Percentiles rank a stretch among this genome's conserved stretches.
phyloP scores from a whole-genome alignment of 441 rosid species.

The Geranium incanum region DNA sequence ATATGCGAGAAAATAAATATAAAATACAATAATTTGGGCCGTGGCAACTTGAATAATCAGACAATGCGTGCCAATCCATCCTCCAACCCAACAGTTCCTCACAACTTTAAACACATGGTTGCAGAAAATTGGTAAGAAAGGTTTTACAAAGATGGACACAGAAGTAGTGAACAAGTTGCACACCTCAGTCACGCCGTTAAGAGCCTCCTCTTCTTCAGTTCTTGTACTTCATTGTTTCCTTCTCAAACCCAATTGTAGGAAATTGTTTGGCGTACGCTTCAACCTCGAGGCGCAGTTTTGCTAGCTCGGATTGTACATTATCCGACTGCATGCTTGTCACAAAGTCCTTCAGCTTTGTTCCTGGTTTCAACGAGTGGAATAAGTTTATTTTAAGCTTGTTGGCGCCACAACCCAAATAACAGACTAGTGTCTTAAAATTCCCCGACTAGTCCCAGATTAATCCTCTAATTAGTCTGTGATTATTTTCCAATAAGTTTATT shows the following conservation, averaged over 20 bases:
- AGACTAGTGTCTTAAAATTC: too few species aligned
- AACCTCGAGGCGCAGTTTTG: conserved; percentile 56
- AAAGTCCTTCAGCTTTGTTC: conserved; percentile 82
- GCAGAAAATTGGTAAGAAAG: background rate
- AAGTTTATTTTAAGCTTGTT: background rate
- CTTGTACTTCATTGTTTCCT: conserved; percentile 80
- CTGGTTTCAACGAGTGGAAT: conserved; percentile 27
- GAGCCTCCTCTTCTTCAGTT: conserved; percentile 26
- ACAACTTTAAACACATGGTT: too few species aligned
- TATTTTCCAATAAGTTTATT: too few species aligned
- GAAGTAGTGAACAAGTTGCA: too few species aligned
- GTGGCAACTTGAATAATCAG: too few species aligned
- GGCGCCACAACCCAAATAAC: background rate
- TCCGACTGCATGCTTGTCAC: conserved; percentile 60
- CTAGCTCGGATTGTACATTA: conserved; percentile 50
- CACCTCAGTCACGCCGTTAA: too few species aligned
- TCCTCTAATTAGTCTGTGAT: too few species aligned
- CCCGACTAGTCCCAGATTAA: too few species aligned
- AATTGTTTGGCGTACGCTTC: conserved; percentile 77
- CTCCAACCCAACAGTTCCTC: too few species aligned
- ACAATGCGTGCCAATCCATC: too few species aligned
- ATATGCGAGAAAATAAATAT: background rate
- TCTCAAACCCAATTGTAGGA: conserved; percentile 85
- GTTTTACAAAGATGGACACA: background rate
- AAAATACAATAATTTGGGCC: background rate